phyloP scores from a whole-genome alignment of 164 flowering plant genomes.

The Chimonanthus salicifolius region DNA sequence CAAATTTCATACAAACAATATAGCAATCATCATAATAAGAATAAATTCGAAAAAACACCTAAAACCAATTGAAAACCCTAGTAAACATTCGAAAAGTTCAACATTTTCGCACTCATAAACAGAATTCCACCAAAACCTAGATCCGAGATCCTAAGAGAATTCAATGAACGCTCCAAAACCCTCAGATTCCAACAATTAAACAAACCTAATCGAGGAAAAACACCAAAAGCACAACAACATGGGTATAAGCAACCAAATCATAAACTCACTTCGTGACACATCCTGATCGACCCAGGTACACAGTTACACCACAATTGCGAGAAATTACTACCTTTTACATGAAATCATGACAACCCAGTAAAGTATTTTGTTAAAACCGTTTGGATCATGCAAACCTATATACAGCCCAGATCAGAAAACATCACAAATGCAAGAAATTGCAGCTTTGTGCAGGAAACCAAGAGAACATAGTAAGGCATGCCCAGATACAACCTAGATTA shows the following conservation, averaged over 20 bases:
- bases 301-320: not conserved
- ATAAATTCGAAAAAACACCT: not conserved
- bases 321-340: not conserved
- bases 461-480: no score
- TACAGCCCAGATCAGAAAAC: not conserved
- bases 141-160: not conserved
- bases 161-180: not conserved
- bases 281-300: slow-evolving; percentile 7
- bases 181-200: not conserved
- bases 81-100: not conserved
- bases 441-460: no score
- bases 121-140: slow-evolving; percentile 1
- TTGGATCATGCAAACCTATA: not conserved
- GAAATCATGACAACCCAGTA: not conserved
- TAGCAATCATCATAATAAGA: not conserved
- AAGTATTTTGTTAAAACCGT: not conserved
- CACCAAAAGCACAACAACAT: not conserved
- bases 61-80: slow-evolving; percentile 1
- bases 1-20: not conserved
- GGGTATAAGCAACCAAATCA: not conserved
- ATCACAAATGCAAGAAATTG: not conserved
- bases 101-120: not conserved
- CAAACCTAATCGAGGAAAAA: not conserved
- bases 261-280: not conserved
- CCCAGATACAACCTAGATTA: no score